These are phyloP conservation scores for Allomyces macrogynus DNA, from an alignment of 192 early-diverging fungal species.

Conservation along the genomic window DNA sequence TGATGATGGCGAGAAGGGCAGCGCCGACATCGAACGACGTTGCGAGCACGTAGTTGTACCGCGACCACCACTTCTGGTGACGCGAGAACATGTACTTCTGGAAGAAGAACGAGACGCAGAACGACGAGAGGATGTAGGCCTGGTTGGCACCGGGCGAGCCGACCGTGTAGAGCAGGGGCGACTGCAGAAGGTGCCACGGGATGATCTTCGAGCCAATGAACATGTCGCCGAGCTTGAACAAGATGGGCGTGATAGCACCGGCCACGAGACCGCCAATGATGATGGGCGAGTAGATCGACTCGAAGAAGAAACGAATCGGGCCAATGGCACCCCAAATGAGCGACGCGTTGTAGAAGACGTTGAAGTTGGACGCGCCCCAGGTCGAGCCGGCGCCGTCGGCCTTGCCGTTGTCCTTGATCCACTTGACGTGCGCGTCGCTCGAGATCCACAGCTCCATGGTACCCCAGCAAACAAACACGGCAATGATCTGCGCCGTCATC, in stretches of 20 bases:
- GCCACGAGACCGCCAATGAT: not conserved
- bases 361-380: not conserved
- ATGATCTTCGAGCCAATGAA: not conserved
- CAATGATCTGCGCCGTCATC: constrained; percentile 36
- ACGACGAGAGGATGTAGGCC: constrained; percentile 9
- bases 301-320: constrained; percentile 35
- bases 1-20: constrained; percentile 21
- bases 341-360: constrained; percentile 43
- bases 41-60: constrained; percentile 50
- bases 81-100: constrained; percentile 28
- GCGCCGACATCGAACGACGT: constrained; percentile 35
- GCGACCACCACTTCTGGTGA: constrained; percentile 29
- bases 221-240: not conserved
- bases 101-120: constrained; percentile 25
- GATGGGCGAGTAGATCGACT: constrained; percentile 6
- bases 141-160: not conserved
- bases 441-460: constrained; percentile 34
- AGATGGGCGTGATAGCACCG: not conserved
- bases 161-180: not conserved
- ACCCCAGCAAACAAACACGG: constrained; percentile 29
- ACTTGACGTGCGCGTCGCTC: constrained; percentile 21
- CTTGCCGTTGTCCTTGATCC: constrained; percentile 6
- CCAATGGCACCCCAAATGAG: constrained; percentile 61
- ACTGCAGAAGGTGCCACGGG: not conserved
- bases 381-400: no score